Evolutionary conservation across 495 filamentous ascomycete genomes (phyloP).

Genomic region (Penicillium lividum): DNA sequence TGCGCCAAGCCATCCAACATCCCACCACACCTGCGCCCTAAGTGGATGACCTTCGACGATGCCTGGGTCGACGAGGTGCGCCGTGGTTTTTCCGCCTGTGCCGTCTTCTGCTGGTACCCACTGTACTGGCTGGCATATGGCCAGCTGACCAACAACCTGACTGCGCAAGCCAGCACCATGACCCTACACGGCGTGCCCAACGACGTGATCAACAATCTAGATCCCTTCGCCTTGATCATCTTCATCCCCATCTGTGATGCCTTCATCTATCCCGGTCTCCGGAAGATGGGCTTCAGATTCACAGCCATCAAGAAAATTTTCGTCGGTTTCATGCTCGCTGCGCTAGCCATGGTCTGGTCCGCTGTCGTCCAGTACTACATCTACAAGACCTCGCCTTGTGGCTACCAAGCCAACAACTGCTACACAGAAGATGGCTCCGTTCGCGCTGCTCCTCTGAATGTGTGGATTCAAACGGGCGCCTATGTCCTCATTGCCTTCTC

Average conservation of each 20-base stretch:
- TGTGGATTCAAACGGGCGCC: conserved; percentile 58
- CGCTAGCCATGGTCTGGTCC: conserved; percentile 58
- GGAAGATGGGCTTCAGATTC: conserved; percentile 59
- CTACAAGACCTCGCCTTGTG: conserved; percentile 61
- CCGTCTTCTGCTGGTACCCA: conserved; percentile 70
- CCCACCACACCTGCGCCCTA: conserved; percentile 31
- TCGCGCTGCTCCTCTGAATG: conserved; percentile 47
- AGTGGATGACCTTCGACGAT: conserved; percentile 76
- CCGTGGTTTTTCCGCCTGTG: conserved; percentile 69
- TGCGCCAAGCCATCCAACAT: conserved; percentile 62
- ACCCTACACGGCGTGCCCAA: conserved; percentile 57
- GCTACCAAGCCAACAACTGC: conserved; percentile 52
- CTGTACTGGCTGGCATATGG: conserved; percentile 67
- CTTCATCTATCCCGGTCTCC: conserved; percentile 64
- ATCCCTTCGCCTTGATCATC: conserved; percentile 68
- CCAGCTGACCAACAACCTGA: conserved; percentile 64
- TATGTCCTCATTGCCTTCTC: conserved; percentile 66
- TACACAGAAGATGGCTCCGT: conserved; percentile 26
- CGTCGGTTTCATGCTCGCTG: conserved; percentile 62
- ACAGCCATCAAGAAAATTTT: conserved; percentile 69
- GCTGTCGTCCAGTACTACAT: conserved; percentile 68
- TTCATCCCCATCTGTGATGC: conserved; percentile 69
- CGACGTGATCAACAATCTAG: conserved; percentile 71
- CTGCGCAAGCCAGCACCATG: conserved; percentile 54
- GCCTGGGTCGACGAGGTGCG: conserved; percentile 72